A percentile compares a stretch with the other conserved stretches of the same genome.
Conservation (phyloP, 768 basidiomycete species). For the Suillus alpinus region DNA sequence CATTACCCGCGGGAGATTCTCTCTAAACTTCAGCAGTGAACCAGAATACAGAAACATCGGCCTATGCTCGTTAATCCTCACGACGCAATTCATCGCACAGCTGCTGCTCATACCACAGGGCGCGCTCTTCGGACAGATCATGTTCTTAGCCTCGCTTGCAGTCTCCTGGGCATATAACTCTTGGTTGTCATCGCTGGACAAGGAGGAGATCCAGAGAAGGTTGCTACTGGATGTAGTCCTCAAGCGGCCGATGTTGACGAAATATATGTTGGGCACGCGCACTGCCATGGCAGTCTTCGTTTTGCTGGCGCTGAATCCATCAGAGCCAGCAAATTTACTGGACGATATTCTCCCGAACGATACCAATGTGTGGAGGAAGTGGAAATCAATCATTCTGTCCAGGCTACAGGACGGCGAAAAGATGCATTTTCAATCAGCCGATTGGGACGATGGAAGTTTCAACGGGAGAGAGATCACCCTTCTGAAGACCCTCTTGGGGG, state of each 20-base stretch:
- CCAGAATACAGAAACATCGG: constrained; percentile 27
- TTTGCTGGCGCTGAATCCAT: constrained; percentile 20
- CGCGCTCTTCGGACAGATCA: constrained; percentile 31
- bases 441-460: constrained; percentile 22
- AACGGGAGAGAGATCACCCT: constrained; percentile 15
- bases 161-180: constrained; percentile 37
- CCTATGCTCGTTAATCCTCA: constrained; percentile 30
- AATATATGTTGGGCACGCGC: constrained; percentile 24
- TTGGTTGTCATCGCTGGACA: constrained; percentile 38
- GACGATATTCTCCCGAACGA: constrained; percentile 27
- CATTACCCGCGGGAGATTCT: constrained; percentile 31
- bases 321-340: constrained; percentile 19
- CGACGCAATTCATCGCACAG: constrained; percentile 33
- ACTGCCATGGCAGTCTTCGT: constrained; percentile 24
- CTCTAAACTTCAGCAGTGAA: constrained; percentile 24
- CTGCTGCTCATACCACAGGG: constrained; percentile 34
- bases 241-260: constrained; percentile 18
- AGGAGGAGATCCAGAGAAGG: constrained; percentile 24
- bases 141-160: constrained; percentile 32
- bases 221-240: constrained; percentile 25
- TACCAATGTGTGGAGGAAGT: constrained; percentile 28
- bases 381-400: constrained; percentile 19
- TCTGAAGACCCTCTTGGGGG: constrained; percentile 22
- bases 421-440: constrained; percentile 18
- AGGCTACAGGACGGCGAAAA: constrained; percentile 18